Evolutionary conservation across 202 grass and related monocot species (phyloP).

Genomic region (Alloteropsis angusta): DNA sequence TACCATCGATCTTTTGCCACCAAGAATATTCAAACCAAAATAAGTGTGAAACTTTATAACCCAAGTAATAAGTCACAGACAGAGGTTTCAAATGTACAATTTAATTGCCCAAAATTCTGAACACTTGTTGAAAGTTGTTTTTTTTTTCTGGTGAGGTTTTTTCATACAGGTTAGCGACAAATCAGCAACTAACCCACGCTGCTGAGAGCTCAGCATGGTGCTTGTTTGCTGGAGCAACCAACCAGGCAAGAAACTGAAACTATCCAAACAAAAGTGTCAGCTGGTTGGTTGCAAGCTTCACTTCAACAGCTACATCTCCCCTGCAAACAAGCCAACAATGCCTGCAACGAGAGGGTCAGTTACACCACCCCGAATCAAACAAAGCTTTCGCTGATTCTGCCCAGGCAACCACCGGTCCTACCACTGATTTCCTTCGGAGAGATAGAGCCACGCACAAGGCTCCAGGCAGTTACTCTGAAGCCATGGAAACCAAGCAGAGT

Average conservation of each 20-base stretch:
- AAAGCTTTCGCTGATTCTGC: not conserved
- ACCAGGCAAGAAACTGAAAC: constrained; percentile 12
- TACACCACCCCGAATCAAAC: not conserved
- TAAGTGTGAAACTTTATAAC: not conserved
- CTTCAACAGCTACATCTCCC: not conserved
- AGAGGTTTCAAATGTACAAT: too few species aligned
- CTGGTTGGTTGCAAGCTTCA: constrained; percentile 25
- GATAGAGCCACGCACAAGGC: constrained; percentile 12
- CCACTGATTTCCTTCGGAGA: not conserved
- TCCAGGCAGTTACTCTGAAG: not conserved
- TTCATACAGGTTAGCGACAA: not conserved
- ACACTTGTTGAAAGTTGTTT: not conserved
- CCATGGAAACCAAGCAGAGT: not conserved
- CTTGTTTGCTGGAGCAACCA: not conserved
- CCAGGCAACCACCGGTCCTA: constrained; percentile 12
- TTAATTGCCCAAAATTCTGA: not conserved
- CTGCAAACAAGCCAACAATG: not conserved
- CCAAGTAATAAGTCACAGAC: not conserved
- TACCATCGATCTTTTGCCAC: not conserved
- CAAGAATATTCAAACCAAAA: not conserved
- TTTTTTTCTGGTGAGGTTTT: not conserved
- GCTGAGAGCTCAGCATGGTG: not conserved
- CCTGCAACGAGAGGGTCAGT: not conserved
- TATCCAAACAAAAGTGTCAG: not conserved
- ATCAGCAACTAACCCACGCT: not conserved